Conservation (phyloP, 1,139 yeast genomes). For the Zhuliangozyma blackwelliae region DNA sequence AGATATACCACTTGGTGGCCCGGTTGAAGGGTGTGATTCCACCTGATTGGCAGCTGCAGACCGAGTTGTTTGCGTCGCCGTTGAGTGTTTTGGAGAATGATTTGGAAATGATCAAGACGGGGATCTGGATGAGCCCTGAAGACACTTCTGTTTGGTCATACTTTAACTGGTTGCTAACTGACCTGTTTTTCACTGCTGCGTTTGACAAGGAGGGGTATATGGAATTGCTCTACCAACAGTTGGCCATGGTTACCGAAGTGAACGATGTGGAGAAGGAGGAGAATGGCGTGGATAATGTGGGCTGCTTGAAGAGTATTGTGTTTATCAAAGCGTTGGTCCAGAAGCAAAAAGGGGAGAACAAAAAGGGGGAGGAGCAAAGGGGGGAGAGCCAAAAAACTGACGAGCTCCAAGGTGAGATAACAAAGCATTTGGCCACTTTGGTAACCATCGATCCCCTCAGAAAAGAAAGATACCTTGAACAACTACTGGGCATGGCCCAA, state of each 20-base stretch:
- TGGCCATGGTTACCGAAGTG: constrained; percentile 44
- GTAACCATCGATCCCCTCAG: constrained; percentile 67
- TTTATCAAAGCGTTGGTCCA: constrained; percentile 35
- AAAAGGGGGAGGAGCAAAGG: constrained; percentile 24
- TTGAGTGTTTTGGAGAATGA: constrained; percentile 50
- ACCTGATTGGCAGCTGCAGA: constrained; percentile 13
- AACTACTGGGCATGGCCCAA: constrained; percentile 13
- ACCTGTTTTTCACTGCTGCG: constrained; percentile 40
- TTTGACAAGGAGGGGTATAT: constrained; percentile 17
- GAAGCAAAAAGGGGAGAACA: constrained; percentile 5
- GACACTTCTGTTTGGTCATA: constrained; percentile 94
- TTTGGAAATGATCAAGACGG: constrained; percentile 67
- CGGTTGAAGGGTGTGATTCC: constrained; percentile 14
- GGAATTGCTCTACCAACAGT: constrained; percentile 36
- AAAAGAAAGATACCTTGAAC: constrained; percentile 52
- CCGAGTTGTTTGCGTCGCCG: constrained; percentile 20
- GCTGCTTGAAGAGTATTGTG: constrained; percentile 62
- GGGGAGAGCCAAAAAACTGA: constrained; percentile 1
- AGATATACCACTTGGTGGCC: constrained; percentile 30
- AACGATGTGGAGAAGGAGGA: constrained; percentile 60
- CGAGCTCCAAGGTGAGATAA: constrained; percentile 20
- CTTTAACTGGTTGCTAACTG: constrained; percentile 73
- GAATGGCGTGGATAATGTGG: constrained; percentile 52
- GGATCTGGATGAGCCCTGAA: constrained; percentile 88
- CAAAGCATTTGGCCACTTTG: constrained; percentile 36